Conservation (phyloP, 23 red algal genomes). For the Gracilaria domingensis region DNA sequence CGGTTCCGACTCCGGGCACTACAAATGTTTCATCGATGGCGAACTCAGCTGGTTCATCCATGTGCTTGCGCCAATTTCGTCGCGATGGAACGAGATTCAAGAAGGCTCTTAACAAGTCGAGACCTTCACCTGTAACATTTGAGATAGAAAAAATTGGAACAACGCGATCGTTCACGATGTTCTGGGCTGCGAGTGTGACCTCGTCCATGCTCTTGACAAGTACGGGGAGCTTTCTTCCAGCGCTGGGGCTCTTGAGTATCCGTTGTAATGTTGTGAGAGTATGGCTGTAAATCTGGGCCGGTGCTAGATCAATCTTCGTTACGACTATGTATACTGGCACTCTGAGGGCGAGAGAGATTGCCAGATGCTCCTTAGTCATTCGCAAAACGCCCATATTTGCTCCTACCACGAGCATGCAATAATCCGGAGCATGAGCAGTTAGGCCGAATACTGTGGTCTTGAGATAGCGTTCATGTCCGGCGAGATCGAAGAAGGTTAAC, state of each 20-base stretch:
- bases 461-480: slow-evolving; percentile 97
- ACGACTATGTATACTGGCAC: slow-evolving; percentile 95
- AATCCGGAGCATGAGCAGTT: slow-evolving; percentile 94
- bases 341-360: slow-evolving; percentile 92
- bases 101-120: slow-evolving; percentile 87
- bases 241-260: slow-evolving; percentile 92
- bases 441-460: slow-evolving; percentile 99
- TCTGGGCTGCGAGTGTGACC: slow-evolving; percentile 82
- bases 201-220: slow-evolving; percentile 85
- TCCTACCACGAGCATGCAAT: slow-evolving; percentile 95
- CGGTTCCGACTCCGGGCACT: slow-evolving; percentile 95
- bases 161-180: slow-evolving; percentile 97
- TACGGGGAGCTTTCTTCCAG: slow-evolving; percentile 96
- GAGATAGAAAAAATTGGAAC: slow-evolving; percentile 96
- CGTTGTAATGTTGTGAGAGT: slow-evolving; percentile 83
- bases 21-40: slow-evolving; percentile 96
- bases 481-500: slow-evolving; percentile 95
- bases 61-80: slow-evolving; percentile 87
- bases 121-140: slow-evolving; percentile 94
- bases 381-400: slow-evolving; percentile 97
- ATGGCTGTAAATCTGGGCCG: slow-evolving; percentile 81
- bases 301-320: slow-evolving; percentile 94
- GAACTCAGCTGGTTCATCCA: slow-evolving; percentile 87
- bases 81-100: slow-evolving; percentile 91
- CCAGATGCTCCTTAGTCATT: slow-evolving; percentile 98